These are phyloP conservation scores for Nyssa sinensis DNA, from an alignment of 148 eudicot genomes.

Conservation along the genomic window DNA sequence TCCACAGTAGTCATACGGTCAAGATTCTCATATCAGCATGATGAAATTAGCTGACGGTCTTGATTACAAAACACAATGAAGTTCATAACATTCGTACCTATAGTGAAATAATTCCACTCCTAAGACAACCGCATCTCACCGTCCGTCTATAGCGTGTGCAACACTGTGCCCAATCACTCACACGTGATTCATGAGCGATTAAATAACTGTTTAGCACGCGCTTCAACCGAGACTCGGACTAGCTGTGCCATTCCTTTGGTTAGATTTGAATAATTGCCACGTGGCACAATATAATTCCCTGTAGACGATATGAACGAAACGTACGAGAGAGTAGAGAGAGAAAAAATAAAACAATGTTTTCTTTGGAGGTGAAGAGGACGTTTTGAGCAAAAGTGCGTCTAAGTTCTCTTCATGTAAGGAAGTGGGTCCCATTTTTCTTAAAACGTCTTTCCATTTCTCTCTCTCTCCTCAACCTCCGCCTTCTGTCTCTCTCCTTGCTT, in stretches of 20 bases:
- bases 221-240: neutral
- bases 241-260: neutral
- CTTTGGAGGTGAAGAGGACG: slow-evolving; percentile 26
- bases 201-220: neutral
- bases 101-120: neutral
- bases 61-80: neutral
- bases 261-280: neutral
- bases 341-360: neutral
- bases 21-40: neutral
- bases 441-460: slow-evolving; percentile 14
- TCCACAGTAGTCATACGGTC: neutral
- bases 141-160: neutral
- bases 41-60: neutral
- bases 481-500: neutral
- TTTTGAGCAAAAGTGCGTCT: slow-evolving; percentile 55
- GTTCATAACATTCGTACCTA: neutral
- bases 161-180: neutral
- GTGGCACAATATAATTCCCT: neutral
- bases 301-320: neutral
- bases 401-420: slow-evolving; percentile 60
- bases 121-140: neutral
- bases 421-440: slow-evolving; percentile 23
- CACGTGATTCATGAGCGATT: neutral
- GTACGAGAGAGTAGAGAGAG: neutral
- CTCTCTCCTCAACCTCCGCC: neutral